Percentiles rank a stretch among this genome's conserved stretches.
phyloP scores from a whole-genome alignment of 805 yeast species.

The Candida incommunis region DNA sequence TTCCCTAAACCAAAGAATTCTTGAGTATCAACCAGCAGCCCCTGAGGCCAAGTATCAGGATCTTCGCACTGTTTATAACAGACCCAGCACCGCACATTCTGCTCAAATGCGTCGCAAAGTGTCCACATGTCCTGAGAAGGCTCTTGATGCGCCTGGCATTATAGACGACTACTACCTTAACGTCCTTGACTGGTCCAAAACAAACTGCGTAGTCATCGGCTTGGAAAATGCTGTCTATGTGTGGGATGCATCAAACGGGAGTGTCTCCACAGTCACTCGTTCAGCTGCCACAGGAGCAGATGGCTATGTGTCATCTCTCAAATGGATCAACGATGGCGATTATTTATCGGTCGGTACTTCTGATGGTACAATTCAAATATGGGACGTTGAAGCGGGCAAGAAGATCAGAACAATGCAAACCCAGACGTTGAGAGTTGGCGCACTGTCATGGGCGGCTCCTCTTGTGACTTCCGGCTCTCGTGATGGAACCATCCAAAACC shows the following conservation, averaged over 20 bases:
- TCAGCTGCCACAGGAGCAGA: slow-evolving; percentile 17
- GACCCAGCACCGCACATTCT: slow-evolving; percentile 11
- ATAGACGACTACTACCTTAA: slow-evolving; percentile 86
- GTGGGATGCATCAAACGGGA: slow-evolving; percentile 82
- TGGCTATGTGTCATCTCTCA: slow-evolving; percentile 51
- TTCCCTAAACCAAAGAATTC: slow-evolving; percentile 63
- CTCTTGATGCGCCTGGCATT: slow-evolving; percentile 91
- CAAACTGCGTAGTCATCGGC: slow-evolving; percentile 77
- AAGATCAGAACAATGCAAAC: slow-evolving; percentile 68
- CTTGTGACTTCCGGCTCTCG: slow-evolving; percentile 77
- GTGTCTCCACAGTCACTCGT: slow-evolving; percentile 56
- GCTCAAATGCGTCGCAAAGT: slow-evolving; percentile 38
- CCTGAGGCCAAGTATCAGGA: slow-evolving; percentile 37
- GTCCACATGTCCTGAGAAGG: slow-evolving; percentile 81
- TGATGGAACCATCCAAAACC: slow-evolving; percentile 70
- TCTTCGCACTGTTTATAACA: neutral
- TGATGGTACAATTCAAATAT: slow-evolving; percentile 76
- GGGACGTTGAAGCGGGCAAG: slow-evolving; percentile 77
- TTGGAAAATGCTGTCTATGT: slow-evolving; percentile 70
- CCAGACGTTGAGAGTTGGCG: slow-evolving; percentile 62
- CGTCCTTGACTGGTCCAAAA: slow-evolving; percentile 73
- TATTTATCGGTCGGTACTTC: slow-evolving; percentile 73
- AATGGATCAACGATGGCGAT: slow-evolving; percentile 86
- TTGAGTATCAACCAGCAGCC: slow-evolving; percentile 77
- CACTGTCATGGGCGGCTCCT: slow-evolving; percentile 77